phyloP scores from a whole-genome alignment of 495 filamentous ascomycete genomes.

The Cercophora sp. region DNA sequence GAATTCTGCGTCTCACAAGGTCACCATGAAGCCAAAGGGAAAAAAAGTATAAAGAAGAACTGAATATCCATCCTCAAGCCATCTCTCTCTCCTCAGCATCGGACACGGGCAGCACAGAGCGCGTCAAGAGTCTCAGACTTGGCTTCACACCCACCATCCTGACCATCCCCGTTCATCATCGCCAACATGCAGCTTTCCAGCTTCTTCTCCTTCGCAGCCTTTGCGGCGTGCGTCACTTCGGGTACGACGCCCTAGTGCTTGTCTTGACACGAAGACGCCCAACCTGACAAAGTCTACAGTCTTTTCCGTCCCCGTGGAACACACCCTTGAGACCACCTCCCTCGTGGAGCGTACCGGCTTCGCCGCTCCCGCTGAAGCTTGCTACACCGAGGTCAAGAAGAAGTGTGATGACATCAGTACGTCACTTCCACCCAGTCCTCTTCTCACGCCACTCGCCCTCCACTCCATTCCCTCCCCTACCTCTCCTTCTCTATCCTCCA shows the following conservation, averaged over 20 bases:
- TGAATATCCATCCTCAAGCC: background rate
- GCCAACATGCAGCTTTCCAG: constrained; percentile 1
- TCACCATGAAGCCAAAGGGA: no score
- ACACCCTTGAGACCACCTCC: background rate
- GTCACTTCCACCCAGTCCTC: no score
- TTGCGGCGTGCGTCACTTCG: constrained; percentile 1
- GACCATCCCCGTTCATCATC: background rate
- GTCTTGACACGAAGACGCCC: background rate
- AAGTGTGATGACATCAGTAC: constrained; percentile 7
- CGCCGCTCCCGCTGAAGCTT: background rate
- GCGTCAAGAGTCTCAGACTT: background rate
- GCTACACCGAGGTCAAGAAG: constrained; percentile 2
- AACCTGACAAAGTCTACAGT: background rate
- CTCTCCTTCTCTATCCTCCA: no score
- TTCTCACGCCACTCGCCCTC: no score
- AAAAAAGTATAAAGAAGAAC: background rate
- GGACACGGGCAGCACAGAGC: background rate
- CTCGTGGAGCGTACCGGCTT: constrained; percentile 3
- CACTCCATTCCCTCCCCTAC: background rate
- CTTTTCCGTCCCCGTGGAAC: constrained; percentile 2
- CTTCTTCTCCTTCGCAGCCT: constrained; percentile 1
- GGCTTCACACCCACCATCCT: background rate
- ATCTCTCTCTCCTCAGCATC: background rate
- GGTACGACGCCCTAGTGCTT: background rate
- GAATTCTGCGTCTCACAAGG: background rate